Percentiles rank a stretch among this genome's conserved stretches.
phyloP scores from a whole-genome alignment of 495 filamentous ascomycete species.

The Aspergillus campestris region DNA sequence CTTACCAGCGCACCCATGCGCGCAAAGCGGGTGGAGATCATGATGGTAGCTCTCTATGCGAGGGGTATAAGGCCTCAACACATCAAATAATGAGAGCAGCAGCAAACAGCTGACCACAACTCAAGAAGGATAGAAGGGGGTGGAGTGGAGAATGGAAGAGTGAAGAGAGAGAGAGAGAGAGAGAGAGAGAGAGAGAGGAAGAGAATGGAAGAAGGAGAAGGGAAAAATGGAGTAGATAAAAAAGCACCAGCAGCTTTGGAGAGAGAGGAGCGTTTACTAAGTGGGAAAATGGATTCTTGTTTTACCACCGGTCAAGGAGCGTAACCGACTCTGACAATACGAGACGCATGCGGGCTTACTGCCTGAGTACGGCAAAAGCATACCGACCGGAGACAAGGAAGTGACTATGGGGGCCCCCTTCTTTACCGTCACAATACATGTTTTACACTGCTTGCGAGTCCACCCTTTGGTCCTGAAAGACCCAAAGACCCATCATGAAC shows the following conservation, averaged over 20 bases:
- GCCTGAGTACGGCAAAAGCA: conserved; percentile 9
- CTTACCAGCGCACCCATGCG: conserved; percentile 51
- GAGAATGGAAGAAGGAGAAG: conserved; percentile 12
- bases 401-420: conserved; percentile 3
- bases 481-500: conserved; percentile 5
- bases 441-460: not conserved
- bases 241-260: conserved; percentile 36
- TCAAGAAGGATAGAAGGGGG: conserved; percentile 19
- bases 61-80: conserved; percentile 22
- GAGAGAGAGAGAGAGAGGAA: conserved; percentile 17
- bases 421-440: conserved; percentile 1
- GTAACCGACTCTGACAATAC: conserved; percentile 38
- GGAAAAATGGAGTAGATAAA: conserved; percentile 32
- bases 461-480: conserved; percentile 1
- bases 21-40: conserved; percentile 49
- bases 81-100: conserved; percentile 32
- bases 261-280: conserved; percentile 22
- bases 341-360: conserved; percentile 27
- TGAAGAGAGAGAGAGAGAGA: conserved; percentile 10
- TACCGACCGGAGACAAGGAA: conserved; percentile 24
- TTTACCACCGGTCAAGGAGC: conserved; percentile 32
- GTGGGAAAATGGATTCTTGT: conserved; percentile 29
- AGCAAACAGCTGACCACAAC: conserved; percentile 35
- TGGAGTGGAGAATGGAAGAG: conserved; percentile 31
- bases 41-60: conserved; percentile 38